A percentile compares a stretch with the other conserved stretches of the same genome.
Evolutionary conservation across 1,139 yeast genomes (phyloP).

Genomic region (Sporopachydermia cereana): DNA sequence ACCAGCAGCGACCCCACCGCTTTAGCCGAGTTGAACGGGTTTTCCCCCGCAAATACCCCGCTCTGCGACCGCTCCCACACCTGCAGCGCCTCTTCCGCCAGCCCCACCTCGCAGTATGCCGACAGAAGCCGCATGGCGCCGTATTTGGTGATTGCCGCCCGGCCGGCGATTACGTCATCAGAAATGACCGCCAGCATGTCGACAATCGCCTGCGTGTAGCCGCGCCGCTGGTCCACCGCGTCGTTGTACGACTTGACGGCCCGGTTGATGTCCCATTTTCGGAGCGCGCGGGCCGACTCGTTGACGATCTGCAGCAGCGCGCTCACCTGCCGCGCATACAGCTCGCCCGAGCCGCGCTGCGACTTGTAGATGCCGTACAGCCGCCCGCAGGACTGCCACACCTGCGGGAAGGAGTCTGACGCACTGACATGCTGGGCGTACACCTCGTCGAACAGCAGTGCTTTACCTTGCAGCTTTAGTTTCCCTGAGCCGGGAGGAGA

Average conservation of each 20-base stretch:
- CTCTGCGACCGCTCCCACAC: constrained; percentile 29
- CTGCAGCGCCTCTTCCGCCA: constrained; percentile 40
- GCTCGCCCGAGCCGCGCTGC: not conserved
- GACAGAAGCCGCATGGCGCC: constrained; percentile 48
- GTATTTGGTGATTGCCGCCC: constrained; percentile 33
- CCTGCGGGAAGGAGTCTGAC: not conserved
- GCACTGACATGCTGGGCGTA: not conserved
- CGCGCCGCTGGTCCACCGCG: constrained; percentile 14
- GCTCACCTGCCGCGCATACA: constrained; percentile 5
- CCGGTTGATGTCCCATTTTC: constrained; percentile 6
- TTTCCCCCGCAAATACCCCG: constrained; percentile 25
- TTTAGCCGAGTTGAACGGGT: constrained; percentile 28
- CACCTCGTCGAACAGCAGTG: not conserved
- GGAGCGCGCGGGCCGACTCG: constrained; percentile 10
- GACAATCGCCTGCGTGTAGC: constrained; percentile 10
- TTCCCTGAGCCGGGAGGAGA: too few relatives aligned
- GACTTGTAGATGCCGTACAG: not conserved
- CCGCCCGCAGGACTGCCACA: not conserved
- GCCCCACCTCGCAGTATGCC: constrained; percentile 42
- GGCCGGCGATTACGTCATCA: constrained; percentile 34
- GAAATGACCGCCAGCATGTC: constrained; percentile 32
- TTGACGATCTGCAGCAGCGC: constrained; percentile 1
- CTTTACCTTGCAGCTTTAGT: not conserved
- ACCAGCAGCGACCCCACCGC: constrained; percentile 68
- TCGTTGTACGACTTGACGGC: constrained; percentile 6